phyloP scores from a whole-genome alignment of 305 asterid genomes.

The Caryopteris hybrid region DNA sequence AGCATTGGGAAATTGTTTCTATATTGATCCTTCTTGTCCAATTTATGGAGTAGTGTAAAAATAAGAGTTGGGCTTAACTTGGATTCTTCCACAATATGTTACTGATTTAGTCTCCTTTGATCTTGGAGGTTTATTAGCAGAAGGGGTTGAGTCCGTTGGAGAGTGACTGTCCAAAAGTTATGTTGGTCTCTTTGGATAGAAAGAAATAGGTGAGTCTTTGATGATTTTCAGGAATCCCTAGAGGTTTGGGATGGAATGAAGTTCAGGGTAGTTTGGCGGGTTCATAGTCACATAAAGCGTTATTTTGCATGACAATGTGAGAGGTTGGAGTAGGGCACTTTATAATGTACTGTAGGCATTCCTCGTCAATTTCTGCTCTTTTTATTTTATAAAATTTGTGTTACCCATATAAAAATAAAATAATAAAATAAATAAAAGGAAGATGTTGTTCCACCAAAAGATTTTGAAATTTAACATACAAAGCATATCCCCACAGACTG shows the following conservation, averaged over 20 bases:
- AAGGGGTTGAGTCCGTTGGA: neutral
- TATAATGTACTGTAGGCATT: neutral
- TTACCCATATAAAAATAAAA: neutral
- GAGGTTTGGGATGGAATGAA: too few relatives aligned
- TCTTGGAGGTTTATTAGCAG: neutral
- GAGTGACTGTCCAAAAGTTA: neutral
- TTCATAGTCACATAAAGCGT: neutral
- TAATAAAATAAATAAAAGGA: too few relatives aligned
- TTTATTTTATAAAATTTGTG: neutral
- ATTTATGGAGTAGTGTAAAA: neutral
- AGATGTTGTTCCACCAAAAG: conserved; percentile 4
- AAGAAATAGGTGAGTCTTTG: too few relatives aligned
- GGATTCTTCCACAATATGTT: neutral
- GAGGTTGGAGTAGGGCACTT: neutral
- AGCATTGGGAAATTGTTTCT: neutral
- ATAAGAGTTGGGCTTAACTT: neutral
- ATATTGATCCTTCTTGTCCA: neutral
- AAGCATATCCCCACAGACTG: neutral
- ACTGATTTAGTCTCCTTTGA: neutral
- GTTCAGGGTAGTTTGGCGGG: neutral
- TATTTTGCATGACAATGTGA: neutral
- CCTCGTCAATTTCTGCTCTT: neutral
- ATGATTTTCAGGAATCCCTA: too few relatives aligned
- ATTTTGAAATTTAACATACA: conserved; percentile 13
- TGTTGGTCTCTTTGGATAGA: too few relatives aligned